Evolutionary conservation across 306 rosid species (phyloP).

Genomic region (Castanea sativa): DNA sequence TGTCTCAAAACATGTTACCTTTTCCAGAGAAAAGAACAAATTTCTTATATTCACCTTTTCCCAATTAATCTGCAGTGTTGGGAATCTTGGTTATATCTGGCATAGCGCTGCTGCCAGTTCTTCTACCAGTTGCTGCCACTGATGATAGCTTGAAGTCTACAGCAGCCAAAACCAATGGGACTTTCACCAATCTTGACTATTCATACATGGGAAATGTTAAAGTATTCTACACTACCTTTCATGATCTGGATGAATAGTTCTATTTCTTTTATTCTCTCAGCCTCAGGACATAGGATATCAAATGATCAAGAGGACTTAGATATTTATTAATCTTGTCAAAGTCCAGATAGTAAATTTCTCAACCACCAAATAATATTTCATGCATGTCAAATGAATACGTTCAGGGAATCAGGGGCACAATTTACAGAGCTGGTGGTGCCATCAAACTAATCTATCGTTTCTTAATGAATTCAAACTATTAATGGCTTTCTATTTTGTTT

Average conservation of each 20-base stretch:
- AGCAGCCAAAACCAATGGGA: slow-evolving; percentile 40
- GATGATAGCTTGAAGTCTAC: slow-evolving; percentile 26
- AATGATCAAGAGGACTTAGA: neutral
- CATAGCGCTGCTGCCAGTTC: slow-evolving; percentile 72
- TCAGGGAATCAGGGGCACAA: neutral
- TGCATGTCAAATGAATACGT: neutral
- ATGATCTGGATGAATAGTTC: neutral
- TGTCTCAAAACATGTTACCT: too few species aligned
- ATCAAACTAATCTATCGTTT: neutral
- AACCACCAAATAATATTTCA: neutral
- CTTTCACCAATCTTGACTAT: slow-evolving; percentile 65
- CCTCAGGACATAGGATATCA: neutral
- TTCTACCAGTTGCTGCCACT: slow-evolving; percentile 75
- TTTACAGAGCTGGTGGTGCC: neutral
- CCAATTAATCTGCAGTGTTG: slow-evolving; percentile 46
- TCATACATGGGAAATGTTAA: slow-evolving; percentile 68
- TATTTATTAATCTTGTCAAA: neutral
- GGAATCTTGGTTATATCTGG: slow-evolving; percentile 66
- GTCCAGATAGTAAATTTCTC: neutral
- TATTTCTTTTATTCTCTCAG: neutral
- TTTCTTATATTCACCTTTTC: neutral
- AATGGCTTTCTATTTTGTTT: neutral
- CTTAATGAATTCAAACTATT: neutral
- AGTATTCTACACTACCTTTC: slow-evolving; percentile 31
- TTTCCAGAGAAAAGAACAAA: neutral